Conservation (phyloP, 2,329 filamentous ascomycete genomes). For the Arthroderma sp. region DNA sequence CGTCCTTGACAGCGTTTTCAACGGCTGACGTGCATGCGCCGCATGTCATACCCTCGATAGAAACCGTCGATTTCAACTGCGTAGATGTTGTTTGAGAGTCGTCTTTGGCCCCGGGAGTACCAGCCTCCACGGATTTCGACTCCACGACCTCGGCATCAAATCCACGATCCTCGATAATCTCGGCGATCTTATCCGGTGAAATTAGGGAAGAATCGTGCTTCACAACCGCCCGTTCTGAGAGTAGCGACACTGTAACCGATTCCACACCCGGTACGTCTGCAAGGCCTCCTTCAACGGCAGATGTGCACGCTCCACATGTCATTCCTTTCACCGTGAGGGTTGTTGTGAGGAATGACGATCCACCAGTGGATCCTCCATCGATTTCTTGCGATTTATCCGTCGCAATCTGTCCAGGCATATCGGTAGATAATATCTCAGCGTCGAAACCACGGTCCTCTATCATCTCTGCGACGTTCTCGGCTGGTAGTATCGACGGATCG, state of each 20-base stretch:
- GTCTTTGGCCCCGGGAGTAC: constrained; percentile 11
- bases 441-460: constrained; percentile 91
- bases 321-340: constrained; percentile 72
- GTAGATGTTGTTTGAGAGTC: constrained; percentile 23
- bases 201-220: constrained; percentile 55
- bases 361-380: constrained; percentile 13
- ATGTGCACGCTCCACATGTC: constrained; percentile 84
- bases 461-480: constrained; percentile 65
- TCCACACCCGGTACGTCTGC: constrained; percentile 60
- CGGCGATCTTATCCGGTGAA: constrained; percentile 33
- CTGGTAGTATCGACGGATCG: constrained; percentile 58
- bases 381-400: constrained; percentile 23
- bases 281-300: constrained; percentile 70
- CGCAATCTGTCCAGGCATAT: constrained; percentile 47
- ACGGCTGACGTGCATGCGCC: constrained; percentile 90
- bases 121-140: constrained; percentile 41
- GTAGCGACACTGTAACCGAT: constrained; percentile 65
- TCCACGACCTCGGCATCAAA: constrained; percentile 42
- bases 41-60: constrained; percentile 94
- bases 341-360: constrained; percentile 44
- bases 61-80: constrained; percentile 61
- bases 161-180: constrained; percentile 39
- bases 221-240: constrained; percentile 74
- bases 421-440: constrained; percentile 72
- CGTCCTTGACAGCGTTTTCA: constrained; percentile 62